Conservation (phyloP, 1,284 basidiomycete genomes). For the Heterobasidion annosum region DNA sequence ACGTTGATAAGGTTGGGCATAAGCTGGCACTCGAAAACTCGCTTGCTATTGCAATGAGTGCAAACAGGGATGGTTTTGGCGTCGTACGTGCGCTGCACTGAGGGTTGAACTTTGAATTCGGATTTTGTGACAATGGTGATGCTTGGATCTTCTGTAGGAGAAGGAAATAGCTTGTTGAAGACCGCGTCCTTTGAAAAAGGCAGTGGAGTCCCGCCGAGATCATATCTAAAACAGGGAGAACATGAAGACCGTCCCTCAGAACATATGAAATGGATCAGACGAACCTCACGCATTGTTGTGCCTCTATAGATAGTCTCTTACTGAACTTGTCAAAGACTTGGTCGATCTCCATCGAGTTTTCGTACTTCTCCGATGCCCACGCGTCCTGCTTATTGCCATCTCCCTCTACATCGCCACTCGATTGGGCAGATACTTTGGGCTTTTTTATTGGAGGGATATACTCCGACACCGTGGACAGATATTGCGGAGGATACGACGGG, state of each 20-base stretch:
- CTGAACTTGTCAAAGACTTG: constrained; percentile 74
- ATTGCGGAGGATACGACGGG: constrained; percentile 58
- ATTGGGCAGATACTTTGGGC: constrained; percentile 26
- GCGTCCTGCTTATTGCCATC: constrained; percentile 31
- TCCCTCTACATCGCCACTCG: constrained; percentile 31
- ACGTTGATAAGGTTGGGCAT: constrained; percentile 84
- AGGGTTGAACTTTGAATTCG: constrained; percentile 43
- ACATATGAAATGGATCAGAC: constrained; percentile 6
- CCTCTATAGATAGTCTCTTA: constrained; percentile 54
- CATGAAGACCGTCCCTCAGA: not conserved
- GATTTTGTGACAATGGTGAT: constrained; percentile 40
- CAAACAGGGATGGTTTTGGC: constrained; percentile 44
- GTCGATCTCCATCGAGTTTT: constrained; percentile 69
- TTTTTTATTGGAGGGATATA: constrained; percentile 52
- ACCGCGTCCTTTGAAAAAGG: constrained; percentile 63
- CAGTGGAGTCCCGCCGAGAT: constrained; percentile 63
- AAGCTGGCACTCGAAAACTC: constrained; percentile 78
- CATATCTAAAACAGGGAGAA: constrained; percentile 52
- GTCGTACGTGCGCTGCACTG: constrained; percentile 40
- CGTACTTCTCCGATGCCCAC: constrained; percentile 68
- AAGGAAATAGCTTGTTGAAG: constrained; percentile 66
- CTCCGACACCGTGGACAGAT: constrained; percentile 64
- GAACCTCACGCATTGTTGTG: constrained; percentile 73
- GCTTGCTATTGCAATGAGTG: constrained; percentile 44
- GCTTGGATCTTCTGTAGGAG: constrained; percentile 29